phyloP scores from a whole-genome alignment of 352 stramenopile genomes.

The Pseudoperonospora humuli region DNA sequence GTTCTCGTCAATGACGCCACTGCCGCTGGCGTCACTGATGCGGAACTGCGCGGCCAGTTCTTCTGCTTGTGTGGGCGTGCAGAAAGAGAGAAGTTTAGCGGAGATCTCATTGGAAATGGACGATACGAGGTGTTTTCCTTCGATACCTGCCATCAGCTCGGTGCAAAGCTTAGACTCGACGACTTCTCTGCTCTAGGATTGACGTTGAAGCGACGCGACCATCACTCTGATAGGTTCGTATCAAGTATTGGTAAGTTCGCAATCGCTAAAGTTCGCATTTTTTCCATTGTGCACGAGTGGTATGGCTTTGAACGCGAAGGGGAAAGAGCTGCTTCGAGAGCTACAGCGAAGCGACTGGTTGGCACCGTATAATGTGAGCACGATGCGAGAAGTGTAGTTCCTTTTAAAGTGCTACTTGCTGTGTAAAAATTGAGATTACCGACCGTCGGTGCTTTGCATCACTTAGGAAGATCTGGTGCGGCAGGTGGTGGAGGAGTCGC shows the following conservation, averaged over 20 bases:
- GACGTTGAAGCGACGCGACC: conserved; percentile 8
- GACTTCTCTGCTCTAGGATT: too few relatives aligned
- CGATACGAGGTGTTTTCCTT: background rate
- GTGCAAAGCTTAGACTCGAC: background rate
- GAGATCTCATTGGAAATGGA: too few relatives aligned
- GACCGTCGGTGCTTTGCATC: background rate
- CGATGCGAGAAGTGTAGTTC: too few relatives aligned
- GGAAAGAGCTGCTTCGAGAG: conserved; percentile 83
- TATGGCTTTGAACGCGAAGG: conserved; percentile 76
- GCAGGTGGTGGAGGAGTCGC: conserved; percentile 72
- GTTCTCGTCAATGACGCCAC: conserved; percentile 49
- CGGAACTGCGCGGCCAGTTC: conserved; percentile 59
- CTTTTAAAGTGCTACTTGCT: background rate
- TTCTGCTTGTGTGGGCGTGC: conserved; percentile 41
- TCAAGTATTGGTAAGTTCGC: background rate
- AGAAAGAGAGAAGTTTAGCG: conserved; percentile 28
- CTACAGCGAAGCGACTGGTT: conserved; percentile 89
- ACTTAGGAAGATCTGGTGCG: conserved; percentile 72
- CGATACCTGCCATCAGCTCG: background rate
- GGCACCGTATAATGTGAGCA: conserved; percentile 86
- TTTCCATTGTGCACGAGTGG: too few relatives aligned
- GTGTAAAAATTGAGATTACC: background rate
- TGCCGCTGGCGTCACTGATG: conserved; percentile 43
- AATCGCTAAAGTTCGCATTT: conserved; percentile 5
- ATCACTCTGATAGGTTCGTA: conserved; percentile 4